These are phyloP conservation scores for Chaetomium fimeti DNA, from an alignment of 495 filamentous ascomycete species.

Conservation along the genomic window DNA sequence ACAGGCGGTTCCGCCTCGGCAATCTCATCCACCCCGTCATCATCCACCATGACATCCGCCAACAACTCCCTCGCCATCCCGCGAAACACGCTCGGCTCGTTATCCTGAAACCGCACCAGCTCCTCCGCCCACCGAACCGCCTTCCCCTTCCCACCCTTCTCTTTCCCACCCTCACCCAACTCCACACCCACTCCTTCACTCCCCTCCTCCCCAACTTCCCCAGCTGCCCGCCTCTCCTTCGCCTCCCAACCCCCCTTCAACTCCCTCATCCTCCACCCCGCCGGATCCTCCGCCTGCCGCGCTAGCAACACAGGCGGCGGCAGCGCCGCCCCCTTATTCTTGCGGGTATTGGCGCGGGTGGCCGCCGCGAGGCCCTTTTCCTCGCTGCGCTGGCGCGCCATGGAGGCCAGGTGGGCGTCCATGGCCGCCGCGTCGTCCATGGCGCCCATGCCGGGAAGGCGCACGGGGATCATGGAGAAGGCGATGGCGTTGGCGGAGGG, in stretches of 20 bases:
- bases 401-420: slow-evolving; percentile 20
- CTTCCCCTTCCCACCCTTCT: slow-evolving; percentile 26
- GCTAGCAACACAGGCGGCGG: slow-evolving; percentile 34
- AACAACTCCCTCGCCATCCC: not conserved
- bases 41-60: slow-evolving; percentile 11
- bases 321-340: slow-evolving; percentile 51
- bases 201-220: slow-evolving; percentile 1
- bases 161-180: not conserved
- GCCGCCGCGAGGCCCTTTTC: slow-evolving; percentile 52
- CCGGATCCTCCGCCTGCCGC: slow-evolving; percentile 30
- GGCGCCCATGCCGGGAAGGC: slow-evolving; percentile 32
- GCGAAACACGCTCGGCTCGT: slow-evolving; percentile 4
- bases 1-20: slow-evolving; percentile 17
- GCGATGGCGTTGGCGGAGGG: slow-evolving; percentile 39
- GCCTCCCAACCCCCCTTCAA: slow-evolving; percentile 34
- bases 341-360: slow-evolving; percentile 53
- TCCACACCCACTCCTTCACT: not conserved
- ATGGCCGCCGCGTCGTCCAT: slow-evolving; percentile 27
- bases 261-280: slow-evolving; percentile 33
- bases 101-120: slow-evolving; percentile 32
- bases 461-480: slow-evolving; percentile 34
- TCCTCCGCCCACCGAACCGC: slow-evolving; percentile 35
- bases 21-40: slow-evolving; percentile 20
- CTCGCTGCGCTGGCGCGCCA: slow-evolving; percentile 39
- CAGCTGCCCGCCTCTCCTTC: slow-evolving; percentile 18